These are phyloP conservation scores for Triticum monococcum DNA, from an alignment of 176 grass and related monocot species.

Conservation along the genomic window DNA sequence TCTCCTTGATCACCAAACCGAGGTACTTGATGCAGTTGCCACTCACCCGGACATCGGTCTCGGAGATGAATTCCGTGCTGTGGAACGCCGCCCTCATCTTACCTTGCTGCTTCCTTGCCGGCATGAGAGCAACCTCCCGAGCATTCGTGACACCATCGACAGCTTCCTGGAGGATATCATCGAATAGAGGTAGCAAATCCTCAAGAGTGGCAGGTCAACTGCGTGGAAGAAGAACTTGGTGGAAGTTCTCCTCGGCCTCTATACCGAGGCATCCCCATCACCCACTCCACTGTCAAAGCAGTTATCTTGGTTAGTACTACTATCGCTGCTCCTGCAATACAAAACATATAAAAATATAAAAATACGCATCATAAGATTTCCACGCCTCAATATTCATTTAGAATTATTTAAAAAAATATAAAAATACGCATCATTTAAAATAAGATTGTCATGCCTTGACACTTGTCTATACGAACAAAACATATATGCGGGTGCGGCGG, in stretches of 20 bases:
- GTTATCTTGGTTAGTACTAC: background rate
- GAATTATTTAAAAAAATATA: background rate
- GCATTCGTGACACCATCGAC: background rate
- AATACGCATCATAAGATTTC: too few species aligned
- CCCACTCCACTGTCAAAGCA: background rate
- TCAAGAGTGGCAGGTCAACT: background rate
- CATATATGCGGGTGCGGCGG: background rate
- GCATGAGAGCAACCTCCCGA: background rate
- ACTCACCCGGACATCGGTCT: background rate
- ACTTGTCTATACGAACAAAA: background rate
- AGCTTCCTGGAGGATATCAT: constrained; percentile 16
- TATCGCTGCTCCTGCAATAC: too few species aligned
- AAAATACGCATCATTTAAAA: too few species aligned
- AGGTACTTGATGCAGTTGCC: background rate
- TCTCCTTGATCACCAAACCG: too few species aligned
- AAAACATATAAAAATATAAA: too few species aligned
- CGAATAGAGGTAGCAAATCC: background rate
- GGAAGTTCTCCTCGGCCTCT: constrained; percentile 16
- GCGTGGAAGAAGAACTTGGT: background rate
- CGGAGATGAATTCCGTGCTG: background rate
- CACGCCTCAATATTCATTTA: background rate
- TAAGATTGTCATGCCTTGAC: too few species aligned
- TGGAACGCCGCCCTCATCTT: constrained; percentile 16
- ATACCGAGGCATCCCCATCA: too few species aligned
- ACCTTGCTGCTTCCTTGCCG: background rate